Conservation (phyloP, 371 early-diverging fungal genomes). For the Haplosporangium sp. region DNA sequence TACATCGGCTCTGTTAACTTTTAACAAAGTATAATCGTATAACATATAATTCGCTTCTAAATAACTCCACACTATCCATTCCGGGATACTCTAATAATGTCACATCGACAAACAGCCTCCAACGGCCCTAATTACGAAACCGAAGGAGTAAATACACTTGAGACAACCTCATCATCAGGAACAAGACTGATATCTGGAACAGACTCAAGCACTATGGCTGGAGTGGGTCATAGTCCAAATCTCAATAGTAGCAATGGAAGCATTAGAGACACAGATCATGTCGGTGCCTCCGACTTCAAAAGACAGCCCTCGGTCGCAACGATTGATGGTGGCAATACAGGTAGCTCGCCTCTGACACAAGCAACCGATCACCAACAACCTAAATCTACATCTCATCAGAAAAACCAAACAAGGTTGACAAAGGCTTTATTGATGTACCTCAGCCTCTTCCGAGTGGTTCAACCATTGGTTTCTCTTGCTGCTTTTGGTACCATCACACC, state of each 20-base stretch:
- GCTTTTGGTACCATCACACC: slow-evolving; percentile 49
- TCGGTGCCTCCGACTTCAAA: not conserved
- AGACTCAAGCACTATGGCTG: not conserved
- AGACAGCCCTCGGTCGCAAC: not conserved
- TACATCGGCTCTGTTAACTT: not conserved
- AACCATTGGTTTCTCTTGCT: slow-evolving; percentile 36
- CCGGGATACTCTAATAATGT: not conserved
- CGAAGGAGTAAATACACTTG: not conserved
- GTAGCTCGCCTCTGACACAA: not conserved
- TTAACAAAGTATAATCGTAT: not conserved
- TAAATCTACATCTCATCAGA: not conserved
- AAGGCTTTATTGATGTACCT: slow-evolving; percentile 41
- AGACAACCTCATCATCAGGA: not conserved
- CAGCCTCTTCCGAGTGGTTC: slow-evolving; percentile 45
- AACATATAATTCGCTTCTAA: not conserved
- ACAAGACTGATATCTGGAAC: not conserved
- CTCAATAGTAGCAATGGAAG: not conserved
- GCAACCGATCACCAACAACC: slow-evolving; percentile 1
- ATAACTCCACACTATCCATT: not conserved
- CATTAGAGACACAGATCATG: not conserved
- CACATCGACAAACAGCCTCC: slow-evolving; percentile 6
- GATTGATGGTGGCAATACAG: not conserved
- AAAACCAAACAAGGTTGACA: slow-evolving; percentile 37
- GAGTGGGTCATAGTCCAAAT: not conserved
- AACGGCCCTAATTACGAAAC: not conserved